Evolutionary conservation across 495 filamentous ascomycete genomes (phyloP), one percentile per base, ranked within the genome.

Genomic region (Aspergillus cavernicola): DNA sequence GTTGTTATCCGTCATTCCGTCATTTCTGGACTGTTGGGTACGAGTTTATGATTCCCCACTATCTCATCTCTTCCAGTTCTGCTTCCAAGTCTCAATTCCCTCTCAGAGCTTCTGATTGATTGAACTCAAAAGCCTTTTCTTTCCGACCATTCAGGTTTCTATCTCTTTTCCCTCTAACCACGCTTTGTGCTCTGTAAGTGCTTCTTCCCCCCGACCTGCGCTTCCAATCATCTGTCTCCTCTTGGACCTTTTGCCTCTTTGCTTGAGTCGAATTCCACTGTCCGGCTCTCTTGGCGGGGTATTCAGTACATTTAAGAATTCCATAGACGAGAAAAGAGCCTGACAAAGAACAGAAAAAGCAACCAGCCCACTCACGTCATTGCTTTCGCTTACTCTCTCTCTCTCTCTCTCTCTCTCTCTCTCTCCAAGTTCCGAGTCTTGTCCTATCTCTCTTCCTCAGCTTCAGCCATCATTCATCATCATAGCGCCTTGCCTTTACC

Each of bases 401-500:
- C n/a, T n/a, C n/a, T n/a, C n/a, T n/a, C n/a, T n/a, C n/a, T n/a
- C n/a, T n/a, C n/a, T n/a, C n/a, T n/a, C n/a, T n/a, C n/a, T n/a
- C n/a, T n/a, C n/a, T 66, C 91, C 56, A 89, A 10, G 29, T 28
- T 33, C 28, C 42, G 6, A 10, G 2, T 33, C 42, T 18, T 31
- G 13, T 13, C 42, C 18, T 20, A 23, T 5, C 4, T 12, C 24
- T 32, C 36, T 39, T 19, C 45, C 16, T 41, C 36, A 59, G 28
- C 33, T 40, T 36, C 32, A 32, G 44, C 50, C 46, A 48, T 48
- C 35, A 39, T 39, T 68, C 41, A 86, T 82, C 50, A 37, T 78
- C 76, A 66, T 92, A 86, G 58, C 90, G 20, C 75, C 59, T 79
- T 74, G 58, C 90, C 85, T 87, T 86, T 86, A 70, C 67, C 82